phyloP scores from a whole-genome alignment of 139 green algal species.

The Picochlorum costavermella region DNA sequence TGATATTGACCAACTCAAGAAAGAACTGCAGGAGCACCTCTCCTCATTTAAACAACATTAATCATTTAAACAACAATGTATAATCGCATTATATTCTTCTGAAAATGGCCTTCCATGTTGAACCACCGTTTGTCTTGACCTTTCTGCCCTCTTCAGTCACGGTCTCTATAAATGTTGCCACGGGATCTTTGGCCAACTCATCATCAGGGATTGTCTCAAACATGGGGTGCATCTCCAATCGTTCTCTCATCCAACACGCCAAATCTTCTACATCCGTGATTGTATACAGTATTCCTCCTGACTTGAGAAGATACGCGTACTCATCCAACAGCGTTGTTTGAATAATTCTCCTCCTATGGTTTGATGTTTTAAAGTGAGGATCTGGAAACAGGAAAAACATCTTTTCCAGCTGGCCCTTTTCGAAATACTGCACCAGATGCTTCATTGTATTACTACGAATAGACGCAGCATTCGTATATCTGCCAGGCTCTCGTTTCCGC shows the following conservation, averaged over 20 bases:
- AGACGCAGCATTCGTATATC: constrained; percentile 64
- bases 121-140: constrained; percentile 71
- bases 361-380: constrained; percentile 79
- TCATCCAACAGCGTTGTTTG: constrained; percentile 75
- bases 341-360: constrained; percentile 85
- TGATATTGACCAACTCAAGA: background rate
- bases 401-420: constrained; percentile 88
- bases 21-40: background rate
- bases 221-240: constrained; percentile 75
- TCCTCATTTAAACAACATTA: background rate
- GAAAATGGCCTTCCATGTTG: constrained; percentile 57
- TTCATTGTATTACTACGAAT: constrained; percentile 93
- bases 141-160: constrained; percentile 86
- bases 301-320: constrained; percentile 85
- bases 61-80: no score
- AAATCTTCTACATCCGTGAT: constrained; percentile 88
- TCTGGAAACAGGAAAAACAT: constrained; percentile 99
- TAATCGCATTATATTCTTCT: constrained; percentile 30
- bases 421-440: constrained; percentile 91
- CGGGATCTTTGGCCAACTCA: constrained; percentile 72
- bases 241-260: constrained; percentile 67
- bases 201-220: constrained; percentile 73
- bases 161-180: constrained; percentile 51
- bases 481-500: constrained; percentile 47
- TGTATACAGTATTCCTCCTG: constrained; percentile 81